phyloP scores from a whole-genome alignment of 169 alveolate species.

The Cryptosporidium viatorum region DNA sequence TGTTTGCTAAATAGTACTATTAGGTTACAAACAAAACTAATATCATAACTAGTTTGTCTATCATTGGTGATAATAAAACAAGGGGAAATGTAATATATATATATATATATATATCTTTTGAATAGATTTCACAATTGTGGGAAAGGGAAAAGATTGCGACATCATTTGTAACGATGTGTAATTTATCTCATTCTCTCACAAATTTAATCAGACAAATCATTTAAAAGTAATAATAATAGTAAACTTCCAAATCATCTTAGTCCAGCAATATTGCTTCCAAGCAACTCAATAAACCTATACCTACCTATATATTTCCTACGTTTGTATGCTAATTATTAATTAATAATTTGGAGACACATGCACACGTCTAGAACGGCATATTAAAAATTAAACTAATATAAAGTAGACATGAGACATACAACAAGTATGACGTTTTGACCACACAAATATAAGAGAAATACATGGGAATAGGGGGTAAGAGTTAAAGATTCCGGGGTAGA shows the following conservation, averaged over 20 bases:
- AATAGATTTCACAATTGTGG: too few relatives aligned
- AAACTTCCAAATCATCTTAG: too few relatives aligned
- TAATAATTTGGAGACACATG: slow-evolving; percentile 18
- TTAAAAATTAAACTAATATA: slow-evolving; percentile 14
- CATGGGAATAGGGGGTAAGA: slow-evolving; percentile 61
- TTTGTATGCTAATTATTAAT: background rate
- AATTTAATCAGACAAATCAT: too few relatives aligned
- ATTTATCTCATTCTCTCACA: too few relatives aligned
- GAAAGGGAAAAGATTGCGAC: too few relatives aligned
- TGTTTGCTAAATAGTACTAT: too few relatives aligned
- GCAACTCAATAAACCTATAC: too few relatives aligned
- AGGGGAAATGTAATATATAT: too few relatives aligned
- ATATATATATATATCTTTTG: too few relatives aligned
- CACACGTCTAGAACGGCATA: background rate
- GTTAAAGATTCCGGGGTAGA: slow-evolving; percentile 25
- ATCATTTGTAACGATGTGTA: too few relatives aligned
- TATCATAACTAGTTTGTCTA: background rate
- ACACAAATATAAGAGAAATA: slow-evolving; percentile 56
- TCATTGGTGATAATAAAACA: too few relatives aligned
- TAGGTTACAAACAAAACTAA: background rate
- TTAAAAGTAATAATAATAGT: too few relatives aligned
- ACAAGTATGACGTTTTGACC: slow-evolving; percentile 75
- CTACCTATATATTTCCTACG: background rate
- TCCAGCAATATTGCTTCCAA: background rate
- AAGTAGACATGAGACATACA: slow-evolving; percentile 34